These are phyloP conservation scores for Septoria linicola DNA, from an alignment of 2,329 filamentous ascomycete species.

Conservation along the genomic window DNA sequence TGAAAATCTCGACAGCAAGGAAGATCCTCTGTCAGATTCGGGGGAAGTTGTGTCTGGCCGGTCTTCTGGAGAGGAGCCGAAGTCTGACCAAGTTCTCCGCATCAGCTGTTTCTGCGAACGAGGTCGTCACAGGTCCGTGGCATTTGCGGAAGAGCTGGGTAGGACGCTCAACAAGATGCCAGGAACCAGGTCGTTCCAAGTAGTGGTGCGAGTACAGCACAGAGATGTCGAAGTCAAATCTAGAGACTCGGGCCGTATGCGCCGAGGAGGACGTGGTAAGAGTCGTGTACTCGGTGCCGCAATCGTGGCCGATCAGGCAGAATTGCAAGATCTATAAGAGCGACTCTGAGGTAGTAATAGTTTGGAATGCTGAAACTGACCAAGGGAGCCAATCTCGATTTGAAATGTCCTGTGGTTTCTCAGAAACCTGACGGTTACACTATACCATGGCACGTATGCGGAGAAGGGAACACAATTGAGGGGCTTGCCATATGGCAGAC, in stretches of 20 bases:
- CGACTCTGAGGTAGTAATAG: background rate
- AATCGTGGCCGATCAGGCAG: slow-evolving; percentile 5
- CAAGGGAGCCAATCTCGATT: slow-evolving; percentile 5
- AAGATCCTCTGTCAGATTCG: slow-evolving; percentile 8
- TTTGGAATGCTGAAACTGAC: slow-evolving; percentile 9
- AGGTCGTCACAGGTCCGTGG: slow-evolving; percentile 31
- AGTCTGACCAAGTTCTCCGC: slow-evolving; percentile 13
- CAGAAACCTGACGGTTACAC: slow-evolving; percentile 3
- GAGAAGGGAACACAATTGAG: background rate
- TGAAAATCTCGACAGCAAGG: too few species aligned
- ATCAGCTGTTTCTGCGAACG: slow-evolving; percentile 32
- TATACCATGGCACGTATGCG: slow-evolving; percentile 2
- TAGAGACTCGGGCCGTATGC: slow-evolving; percentile 1
- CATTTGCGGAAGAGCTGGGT: slow-evolving; percentile 32
- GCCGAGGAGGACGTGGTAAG: background rate
- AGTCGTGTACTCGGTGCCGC: slow-evolving; percentile 7
- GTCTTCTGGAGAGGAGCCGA: background rate
- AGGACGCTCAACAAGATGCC: slow-evolving; percentile 12
- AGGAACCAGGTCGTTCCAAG: slow-evolving; percentile 26
- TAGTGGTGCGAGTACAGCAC: slow-evolving; percentile 21
- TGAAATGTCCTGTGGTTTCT: background rate
- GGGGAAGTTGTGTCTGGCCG: slow-evolving; percentile 7
- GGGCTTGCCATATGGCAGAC: background rate
- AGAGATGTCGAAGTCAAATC: background rate
- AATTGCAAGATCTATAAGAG: slow-evolving; percentile 12